Conservation (phyloP, 83 land plant species). For the Picea engelmannii region DNA sequence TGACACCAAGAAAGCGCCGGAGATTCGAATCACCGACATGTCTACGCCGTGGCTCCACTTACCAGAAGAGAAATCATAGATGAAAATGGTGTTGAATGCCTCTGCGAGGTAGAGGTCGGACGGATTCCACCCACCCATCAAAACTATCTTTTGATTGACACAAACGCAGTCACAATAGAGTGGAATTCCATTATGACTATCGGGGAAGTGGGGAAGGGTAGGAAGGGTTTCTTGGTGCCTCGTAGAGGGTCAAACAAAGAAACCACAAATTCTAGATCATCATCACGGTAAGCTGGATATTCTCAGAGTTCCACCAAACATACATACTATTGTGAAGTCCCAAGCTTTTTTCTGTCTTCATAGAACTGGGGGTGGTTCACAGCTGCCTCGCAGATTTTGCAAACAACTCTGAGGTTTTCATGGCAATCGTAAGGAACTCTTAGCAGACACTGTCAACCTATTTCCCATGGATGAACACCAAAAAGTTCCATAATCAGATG, state of each 20-base stretch:
- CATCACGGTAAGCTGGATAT: no score
- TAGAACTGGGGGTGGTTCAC: background rate
- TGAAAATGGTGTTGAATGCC: no score
- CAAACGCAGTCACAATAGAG: background rate
- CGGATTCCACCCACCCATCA: no score
- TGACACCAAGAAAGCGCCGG: no score
- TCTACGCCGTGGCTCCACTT: no score
- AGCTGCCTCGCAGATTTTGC: background rate
- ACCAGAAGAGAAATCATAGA: no score
- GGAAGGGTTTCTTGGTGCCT: constrained; percentile 50
- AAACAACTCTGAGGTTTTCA: background rate
- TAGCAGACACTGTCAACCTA: background rate
- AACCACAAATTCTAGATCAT: background rate
- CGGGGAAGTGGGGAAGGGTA: no score
- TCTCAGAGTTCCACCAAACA: background rate
- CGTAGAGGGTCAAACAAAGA: constrained; percentile 33
- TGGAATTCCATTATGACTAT: constrained; percentile 12
- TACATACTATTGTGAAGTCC: background rate
- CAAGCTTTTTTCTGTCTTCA: background rate
- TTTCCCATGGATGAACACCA: background rate
- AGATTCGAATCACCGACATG: no score
- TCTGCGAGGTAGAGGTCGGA: background rate
- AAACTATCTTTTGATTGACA: background rate
- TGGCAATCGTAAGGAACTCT: background rate
- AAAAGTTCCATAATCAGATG: background rate